phyloP scores from a whole-genome alignment of 345 rosid genomes.

The Erysimum cheiranthoides region DNA sequence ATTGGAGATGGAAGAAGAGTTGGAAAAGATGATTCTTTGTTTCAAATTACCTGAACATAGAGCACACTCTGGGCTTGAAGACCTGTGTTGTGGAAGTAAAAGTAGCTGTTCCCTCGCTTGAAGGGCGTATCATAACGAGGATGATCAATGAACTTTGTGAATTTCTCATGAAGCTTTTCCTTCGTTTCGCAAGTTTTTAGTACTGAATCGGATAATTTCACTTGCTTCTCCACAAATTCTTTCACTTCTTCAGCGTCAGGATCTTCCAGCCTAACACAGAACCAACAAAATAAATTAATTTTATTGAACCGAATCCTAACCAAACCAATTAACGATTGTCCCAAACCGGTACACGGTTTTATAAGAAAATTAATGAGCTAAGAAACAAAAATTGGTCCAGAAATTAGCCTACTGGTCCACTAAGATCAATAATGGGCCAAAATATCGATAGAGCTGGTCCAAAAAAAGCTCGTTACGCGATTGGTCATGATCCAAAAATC shows the following conservation, averaged over 20 bases:
- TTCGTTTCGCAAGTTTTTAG: constrained; percentile 63
- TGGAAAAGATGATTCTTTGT: background rate
- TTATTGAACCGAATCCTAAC: background rate
- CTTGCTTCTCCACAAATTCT: constrained; percentile 77
- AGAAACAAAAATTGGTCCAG: constrained; percentile 34
- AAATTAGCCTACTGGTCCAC: constrained; percentile 27
- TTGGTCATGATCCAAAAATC: constrained; percentile 23
- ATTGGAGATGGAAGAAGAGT: background rate
- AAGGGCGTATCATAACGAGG: constrained; percentile 81
- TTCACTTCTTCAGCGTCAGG: constrained; percentile 81
- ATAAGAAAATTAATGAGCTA: background rate
- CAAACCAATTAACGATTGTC: background rate
- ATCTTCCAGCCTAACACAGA: constrained; percentile 77
- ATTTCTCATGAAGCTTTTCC: constrained; percentile 63
- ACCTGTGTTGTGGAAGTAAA: constrained; percentile 86
- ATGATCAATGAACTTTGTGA: constrained; percentile 72
- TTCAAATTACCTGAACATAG: constrained; percentile 63
- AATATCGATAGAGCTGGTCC: constrained; percentile 27
- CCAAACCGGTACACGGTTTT: constrained; percentile 26
- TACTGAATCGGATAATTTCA: constrained; percentile 64
- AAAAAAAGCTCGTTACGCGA: constrained; percentile 19
- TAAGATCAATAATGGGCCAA: constrained; percentile 30
- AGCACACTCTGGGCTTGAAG: constrained; percentile 87
- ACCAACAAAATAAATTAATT: background rate
- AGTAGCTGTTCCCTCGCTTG: constrained; percentile 67